Evolutionary conservation across 257 asterid genomes (phyloP), one percentile per base, ranked within the genome.

Genomic region (Gentiana straminea): DNA sequence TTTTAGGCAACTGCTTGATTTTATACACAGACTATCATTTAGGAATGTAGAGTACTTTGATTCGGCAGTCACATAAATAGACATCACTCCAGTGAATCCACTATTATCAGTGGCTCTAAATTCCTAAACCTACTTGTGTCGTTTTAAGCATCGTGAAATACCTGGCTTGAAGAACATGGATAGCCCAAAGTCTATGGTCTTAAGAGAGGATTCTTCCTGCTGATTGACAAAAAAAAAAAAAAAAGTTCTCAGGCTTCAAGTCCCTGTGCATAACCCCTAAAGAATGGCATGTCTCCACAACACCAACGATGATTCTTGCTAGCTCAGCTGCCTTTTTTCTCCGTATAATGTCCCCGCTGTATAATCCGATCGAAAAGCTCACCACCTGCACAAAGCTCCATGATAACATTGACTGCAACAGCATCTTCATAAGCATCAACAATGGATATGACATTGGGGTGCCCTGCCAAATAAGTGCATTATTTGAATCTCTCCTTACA

Each of bases 181-280:
- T 61, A 86, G 66, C 33, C 97, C 97, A 59, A 83, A 89, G 64
- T 89, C 97, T 10, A 89, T 86, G 6, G 95, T 68, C 77, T 79
- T 83, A 44, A 89, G 69, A 0, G 83, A 76, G 0, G 97, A 74
- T 54, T 86, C 89, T 79, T 89, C 97, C 54, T 74, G 76, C 63
- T 68, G 77, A 37, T 75, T 61, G 4, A 79, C 78, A 62, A 85
- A 83, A 24, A 24, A 81, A 51, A n/a, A n/a, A n/a, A 10, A 89
- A 81, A 51, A 89, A 89, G 62, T 89, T 89, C 79, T 86, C 97
- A 0, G 95, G 95, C 77, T 89, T 89, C 58, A 85, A 77, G 58
- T 89, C 97, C 54, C 97, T 60, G 60, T 89, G 95, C 92, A 89
- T 79, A 45, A 85, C 97, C 12, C 97, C 97, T 60, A 89, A 61